These are phyloP conservation scores for Russula earlei DNA, from an alignment of 768 basidiomycete genomes.

Conservation along the genomic window DNA sequence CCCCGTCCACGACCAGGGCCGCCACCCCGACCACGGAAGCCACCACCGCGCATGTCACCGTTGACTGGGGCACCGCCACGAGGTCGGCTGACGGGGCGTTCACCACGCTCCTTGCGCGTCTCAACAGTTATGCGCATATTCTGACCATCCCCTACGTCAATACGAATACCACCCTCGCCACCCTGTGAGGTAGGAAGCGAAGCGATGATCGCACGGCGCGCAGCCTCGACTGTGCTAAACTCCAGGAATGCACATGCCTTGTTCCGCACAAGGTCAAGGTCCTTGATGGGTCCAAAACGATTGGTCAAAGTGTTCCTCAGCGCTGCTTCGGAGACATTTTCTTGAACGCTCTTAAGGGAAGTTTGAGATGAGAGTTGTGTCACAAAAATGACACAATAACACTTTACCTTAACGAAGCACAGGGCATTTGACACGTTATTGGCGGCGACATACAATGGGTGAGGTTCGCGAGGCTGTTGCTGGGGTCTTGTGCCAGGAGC, in stretches of 20 bases:
- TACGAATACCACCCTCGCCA: conserved; percentile 81
- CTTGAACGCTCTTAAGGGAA: conserved; percentile 58
- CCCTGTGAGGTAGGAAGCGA: conserved; percentile 58
- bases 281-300: conserved; percentile 77
- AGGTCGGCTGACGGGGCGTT: conserved; percentile 56
- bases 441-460: conserved; percentile 48
- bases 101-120: conserved; percentile 84
- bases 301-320: conserved; percentile 42
- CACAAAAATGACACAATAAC: neutral
- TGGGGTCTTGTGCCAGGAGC: conserved; percentile 30
- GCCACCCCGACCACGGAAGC: conserved; percentile 39
- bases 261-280: conserved; percentile 76
- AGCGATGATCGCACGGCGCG: conserved; percentile 76
- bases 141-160: conserved; percentile 53
- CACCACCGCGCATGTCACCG: conserved; percentile 43
- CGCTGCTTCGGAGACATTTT: conserved; percentile 44
- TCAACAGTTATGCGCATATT: conserved; percentile 64
- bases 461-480: conserved; percentile 32
- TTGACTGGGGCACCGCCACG: conserved; percentile 50
- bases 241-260: conserved; percentile 96
- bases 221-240: conserved; percentile 66
- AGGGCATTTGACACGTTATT: conserved; percentile 56
- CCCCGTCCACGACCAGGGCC: conserved; percentile 36
- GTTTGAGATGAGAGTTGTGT: neutral
- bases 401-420: conserved; percentile 84